phyloP scores from a whole-genome alignment of 345 rosid genomes.

The Populus davidiana region DNA sequence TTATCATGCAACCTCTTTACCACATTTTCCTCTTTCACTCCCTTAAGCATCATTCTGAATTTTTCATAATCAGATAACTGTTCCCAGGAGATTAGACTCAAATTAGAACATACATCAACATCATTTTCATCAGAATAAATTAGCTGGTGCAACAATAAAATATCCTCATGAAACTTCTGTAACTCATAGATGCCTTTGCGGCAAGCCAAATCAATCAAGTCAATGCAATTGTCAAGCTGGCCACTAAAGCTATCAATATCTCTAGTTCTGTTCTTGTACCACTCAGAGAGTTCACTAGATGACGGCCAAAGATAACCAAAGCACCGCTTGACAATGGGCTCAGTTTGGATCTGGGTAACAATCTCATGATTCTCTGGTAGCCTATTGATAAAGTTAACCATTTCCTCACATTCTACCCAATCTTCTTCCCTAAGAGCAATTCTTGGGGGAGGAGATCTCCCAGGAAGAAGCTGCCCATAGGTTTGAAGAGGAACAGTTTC shows the following conservation, averaged over 20 bases:
- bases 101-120: slow-evolving; percentile 44
- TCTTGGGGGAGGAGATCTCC: slow-evolving; percentile 60
- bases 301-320: slow-evolving; percentile 73
- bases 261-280: slow-evolving; percentile 88
- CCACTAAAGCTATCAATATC: slow-evolving; percentile 86
- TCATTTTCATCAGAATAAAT: slow-evolving; percentile 58
- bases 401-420: slow-evolving; percentile 94
- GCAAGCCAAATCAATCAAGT: slow-evolving; percentile 72
- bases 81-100: slow-evolving; percentile 82
- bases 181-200: slow-evolving; percentile 64
- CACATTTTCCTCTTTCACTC: slow-evolving; percentile 58
- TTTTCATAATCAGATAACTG: slow-evolving; percentile 75
- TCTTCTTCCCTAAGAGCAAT: slow-evolving; percentile 82
- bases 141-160: slow-evolving; percentile 67
- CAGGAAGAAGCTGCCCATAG: slow-evolving; percentile 93
- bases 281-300: slow-evolving; percentile 50
- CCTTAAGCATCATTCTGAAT: slow-evolving; percentile 72
- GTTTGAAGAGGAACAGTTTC: slow-evolving; percentile 88
- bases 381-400: slow-evolving; percentile 54
- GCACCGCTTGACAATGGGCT: slow-evolving; percentile 60
- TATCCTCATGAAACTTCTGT: slow-evolving; percentile 71
- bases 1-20: slow-evolving; percentile 50
- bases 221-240: slow-evolving; percentile 80
- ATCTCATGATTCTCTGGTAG: slow-evolving; percentile 52
- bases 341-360: slow-evolving; percentile 56